Evolutionary conservation across 805 yeast genomes (phyloP).

Genomic region (Barnettozyma wickerhamii): DNA sequence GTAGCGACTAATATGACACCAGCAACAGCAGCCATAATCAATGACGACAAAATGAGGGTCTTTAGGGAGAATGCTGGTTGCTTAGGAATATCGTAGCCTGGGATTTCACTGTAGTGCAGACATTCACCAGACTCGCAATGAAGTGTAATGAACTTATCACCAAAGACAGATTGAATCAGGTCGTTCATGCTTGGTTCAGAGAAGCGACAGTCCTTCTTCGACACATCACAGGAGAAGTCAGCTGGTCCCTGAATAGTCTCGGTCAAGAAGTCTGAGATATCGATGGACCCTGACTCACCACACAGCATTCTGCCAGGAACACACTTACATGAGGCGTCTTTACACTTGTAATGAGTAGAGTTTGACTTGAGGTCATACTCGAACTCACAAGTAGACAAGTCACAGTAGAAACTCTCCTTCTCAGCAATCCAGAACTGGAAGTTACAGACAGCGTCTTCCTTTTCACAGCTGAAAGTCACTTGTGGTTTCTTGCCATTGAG

Average conservation of each 20-base stretch:
- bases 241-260: conserved; percentile 94
- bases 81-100: conserved; percentile 75
- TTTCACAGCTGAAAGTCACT: conserved; percentile 86
- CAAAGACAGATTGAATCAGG: conserved; percentile 83
- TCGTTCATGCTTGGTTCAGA: conserved; percentile 97
- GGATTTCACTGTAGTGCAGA: conserved; percentile 85
- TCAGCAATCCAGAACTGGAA: conserved; percentile 97
- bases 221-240: conserved; percentile 75
- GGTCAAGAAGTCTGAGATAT: conserved; percentile 85
- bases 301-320: conserved; percentile 90
- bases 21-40: conserved; percentile 36
- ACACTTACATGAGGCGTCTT: conserved; percentile 78
- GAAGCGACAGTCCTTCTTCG: conserved; percentile 61
- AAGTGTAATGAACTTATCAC: conserved; percentile 86
- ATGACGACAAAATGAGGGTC: conserved; percentile 43
- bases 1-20: conserved; percentile 35
- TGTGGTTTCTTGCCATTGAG: conserved; percentile 81
- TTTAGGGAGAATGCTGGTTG: conserved; percentile 38
- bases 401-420: conserved; percentile 87
- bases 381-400: conserved; percentile 66
- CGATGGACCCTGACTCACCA: conserved; percentile 92
- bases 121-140: conserved; percentile 87
- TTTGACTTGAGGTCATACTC: conserved; percentile 58
- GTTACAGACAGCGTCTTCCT: conserved; percentile 60
- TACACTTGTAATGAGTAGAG: conserved; percentile 73